A percentile compares a stretch with the other conserved stretches of the same genome.
phyloP scores from a whole-genome alignment of 2,329 filamentous ascomycete genomes.

The Ophiocordyceps camponoti-floridani region DNA sequence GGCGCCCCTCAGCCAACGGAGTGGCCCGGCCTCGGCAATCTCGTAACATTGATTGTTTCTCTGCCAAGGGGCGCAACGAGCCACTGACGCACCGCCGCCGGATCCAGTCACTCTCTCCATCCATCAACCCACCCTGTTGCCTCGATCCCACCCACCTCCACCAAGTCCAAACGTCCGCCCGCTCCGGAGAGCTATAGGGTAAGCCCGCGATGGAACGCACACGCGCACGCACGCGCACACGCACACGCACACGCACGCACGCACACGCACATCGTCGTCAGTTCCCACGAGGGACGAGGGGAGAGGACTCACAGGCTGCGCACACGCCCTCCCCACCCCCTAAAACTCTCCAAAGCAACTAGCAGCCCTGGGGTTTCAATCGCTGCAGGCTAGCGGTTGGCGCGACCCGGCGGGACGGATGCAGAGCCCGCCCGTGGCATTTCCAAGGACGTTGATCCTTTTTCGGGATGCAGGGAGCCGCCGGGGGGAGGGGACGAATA shows the following conservation, averaged over 20 bases:
- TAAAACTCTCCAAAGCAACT: background rate
- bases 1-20: background rate
- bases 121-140: background rate
- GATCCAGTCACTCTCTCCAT: background rate
- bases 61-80: background rate
- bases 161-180: no score
- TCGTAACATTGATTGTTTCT: background rate
- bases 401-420: background rate
- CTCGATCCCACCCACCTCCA: background rate
- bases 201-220: no score
- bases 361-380: background rate
- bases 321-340: background rate
- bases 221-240: no score
- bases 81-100: background rate
- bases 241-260: background rate
- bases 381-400: background rate
- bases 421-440: slow-evolving; percentile 5
- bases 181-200: no score
- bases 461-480: background rate
- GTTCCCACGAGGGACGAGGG: background rate
- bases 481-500: no score
- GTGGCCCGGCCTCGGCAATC: background rate
- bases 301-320: no score
- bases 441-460: no score
- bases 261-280: background rate